Conservation (phyloP, 441 rosid genomes). For the Geranium incanum region DNA sequence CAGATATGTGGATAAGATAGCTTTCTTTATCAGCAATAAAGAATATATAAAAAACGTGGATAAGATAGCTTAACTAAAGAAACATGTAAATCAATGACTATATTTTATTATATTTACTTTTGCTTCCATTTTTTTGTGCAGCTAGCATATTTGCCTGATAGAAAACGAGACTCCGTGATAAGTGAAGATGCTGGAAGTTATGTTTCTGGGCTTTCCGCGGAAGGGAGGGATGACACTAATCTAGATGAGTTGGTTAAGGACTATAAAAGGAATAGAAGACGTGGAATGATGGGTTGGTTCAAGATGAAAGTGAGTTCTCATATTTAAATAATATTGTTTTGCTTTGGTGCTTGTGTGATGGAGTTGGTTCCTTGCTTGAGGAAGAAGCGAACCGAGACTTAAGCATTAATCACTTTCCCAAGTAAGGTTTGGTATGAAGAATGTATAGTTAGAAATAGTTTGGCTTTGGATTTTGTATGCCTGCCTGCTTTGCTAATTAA, state of each 20-base stretch:
- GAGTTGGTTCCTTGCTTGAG: neutral
- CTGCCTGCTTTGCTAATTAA: too few relatives aligned
- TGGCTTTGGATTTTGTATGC: too few relatives aligned
- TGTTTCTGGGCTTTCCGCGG: slow-evolving; percentile 50
- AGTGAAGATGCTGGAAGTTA: slow-evolving; percentile 63
- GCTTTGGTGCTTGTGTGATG: slow-evolving; percentile 8
- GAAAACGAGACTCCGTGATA: slow-evolving; percentile 49
- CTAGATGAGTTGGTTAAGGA: slow-evolving; percentile 70
- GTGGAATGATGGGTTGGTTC: slow-evolving; percentile 96
- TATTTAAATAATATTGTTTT: slow-evolving; percentile 3
- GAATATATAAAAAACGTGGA: neutral
- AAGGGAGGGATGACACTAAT: slow-evolving; percentile 49
- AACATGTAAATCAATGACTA: slow-evolving; percentile 15
- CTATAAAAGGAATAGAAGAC: slow-evolving; percentile 50
- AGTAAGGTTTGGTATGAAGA: too few relatives aligned
- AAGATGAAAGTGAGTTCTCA: slow-evolving; percentile 53
- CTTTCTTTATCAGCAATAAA: neutral
- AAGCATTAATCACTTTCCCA: too few relatives aligned
- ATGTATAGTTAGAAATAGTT: too few relatives aligned
- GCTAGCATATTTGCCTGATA: slow-evolving; percentile 92
- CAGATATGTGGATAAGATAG: slow-evolving; percentile 11
- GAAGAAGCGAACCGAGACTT: too few relatives aligned
- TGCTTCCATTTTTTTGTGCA: slow-evolving; percentile 33
- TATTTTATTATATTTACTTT: slow-evolving; percentile 19
- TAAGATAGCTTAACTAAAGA: slow-evolving; percentile 10